These are phyloP conservation scores for Saccharomyces hybrid DNA, from an alignment of 1,139 yeast species.

Conservation along the genomic window DNA sequence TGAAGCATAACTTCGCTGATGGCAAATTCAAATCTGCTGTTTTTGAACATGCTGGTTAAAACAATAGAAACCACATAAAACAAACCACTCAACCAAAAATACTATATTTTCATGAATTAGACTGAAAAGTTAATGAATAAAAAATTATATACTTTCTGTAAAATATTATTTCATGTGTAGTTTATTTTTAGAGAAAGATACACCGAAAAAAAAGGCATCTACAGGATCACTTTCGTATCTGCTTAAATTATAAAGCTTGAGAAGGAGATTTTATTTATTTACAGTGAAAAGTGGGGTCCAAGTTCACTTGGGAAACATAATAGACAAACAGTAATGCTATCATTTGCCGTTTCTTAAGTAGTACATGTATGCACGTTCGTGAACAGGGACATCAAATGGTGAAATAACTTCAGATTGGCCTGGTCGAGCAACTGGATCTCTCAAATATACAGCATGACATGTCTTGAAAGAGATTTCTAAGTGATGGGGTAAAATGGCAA, in stretches of 20 bases:
- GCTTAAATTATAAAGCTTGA: not conserved
- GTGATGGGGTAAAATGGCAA: constrained; percentile 87
- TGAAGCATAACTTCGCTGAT: constrained; percentile 50
- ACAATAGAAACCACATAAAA: no score
- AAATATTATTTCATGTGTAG: not conserved
- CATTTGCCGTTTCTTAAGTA: constrained; percentile 73
- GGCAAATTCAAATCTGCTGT: constrained; percentile 45
- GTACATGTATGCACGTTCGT: constrained; percentile 94
- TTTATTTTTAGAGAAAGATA: not conserved
- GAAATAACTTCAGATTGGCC: constrained; percentile 94
- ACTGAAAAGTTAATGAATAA: not conserved
- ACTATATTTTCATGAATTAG: not conserved
- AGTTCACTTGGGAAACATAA: not conserved
- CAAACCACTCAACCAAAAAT: no score
- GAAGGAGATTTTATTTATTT: not conserved
- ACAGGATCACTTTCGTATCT: no score
- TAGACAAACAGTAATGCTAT: not conserved
- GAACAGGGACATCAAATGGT: constrained; percentile 77
- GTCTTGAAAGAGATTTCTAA: constrained; percentile 83
- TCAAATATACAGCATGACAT: constrained; percentile 88
- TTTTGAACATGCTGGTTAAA: constrained; percentile 52
- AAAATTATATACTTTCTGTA: not conserved
- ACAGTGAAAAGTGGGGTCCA: not conserved
- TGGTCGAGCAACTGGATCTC: constrained; percentile 96
- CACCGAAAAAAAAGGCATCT: no score